phyloP scores from a whole-genome alignment of 805 yeast species.

The Candida railenensis region DNA sequence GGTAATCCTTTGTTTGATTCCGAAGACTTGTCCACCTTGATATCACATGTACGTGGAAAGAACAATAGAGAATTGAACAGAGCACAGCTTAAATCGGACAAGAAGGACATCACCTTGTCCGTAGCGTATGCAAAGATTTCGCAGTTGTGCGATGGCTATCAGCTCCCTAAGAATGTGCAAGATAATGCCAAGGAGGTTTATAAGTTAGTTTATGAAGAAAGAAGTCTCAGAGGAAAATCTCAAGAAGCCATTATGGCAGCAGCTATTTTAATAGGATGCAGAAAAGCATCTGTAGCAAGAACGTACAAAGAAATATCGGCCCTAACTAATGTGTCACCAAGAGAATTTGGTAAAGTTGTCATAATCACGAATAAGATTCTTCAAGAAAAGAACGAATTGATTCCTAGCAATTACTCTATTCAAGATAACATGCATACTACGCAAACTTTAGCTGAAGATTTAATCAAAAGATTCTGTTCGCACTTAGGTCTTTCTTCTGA shows the following conservation, averaged over 20 bases:
- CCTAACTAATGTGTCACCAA: conserved; percentile 86
- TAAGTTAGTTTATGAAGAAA: conserved; percentile 85
- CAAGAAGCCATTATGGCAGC: conserved; percentile 97
- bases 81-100: conserved; percentile 87
- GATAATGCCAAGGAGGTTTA: conserved; percentile 98
- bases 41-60: conserved; percentile 83
- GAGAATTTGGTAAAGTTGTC: conserved; percentile 90
- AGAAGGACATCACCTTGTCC: conserved; percentile 81
- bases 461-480: conserved; percentile 96
- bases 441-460: conserved; percentile 89
- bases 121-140: conserved; percentile 89
- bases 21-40: conserved; percentile 88
- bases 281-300: conserved; percentile 91
- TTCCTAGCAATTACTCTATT: conserved; percentile 38
- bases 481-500: conserved; percentile 84
- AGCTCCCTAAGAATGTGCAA: conserved; percentile 89
- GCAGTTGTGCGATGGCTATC: conserved; percentile 96
- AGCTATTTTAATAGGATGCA: conserved; percentile 89
- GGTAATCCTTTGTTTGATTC: conserved; percentile 89
- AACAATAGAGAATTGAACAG: conserved; percentile 85
- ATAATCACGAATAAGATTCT: conserved; percentile 68
- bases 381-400: conserved; percentile 54
- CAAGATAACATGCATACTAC: conserved; percentile 62
- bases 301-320: conserved; percentile 96
- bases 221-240: conserved; percentile 82